Evolutionary conservation across 2,329 filamentous ascomycete species (phyloP), one percentile per base, ranked within the genome.

Genomic region (Monascus ruber): DNA sequence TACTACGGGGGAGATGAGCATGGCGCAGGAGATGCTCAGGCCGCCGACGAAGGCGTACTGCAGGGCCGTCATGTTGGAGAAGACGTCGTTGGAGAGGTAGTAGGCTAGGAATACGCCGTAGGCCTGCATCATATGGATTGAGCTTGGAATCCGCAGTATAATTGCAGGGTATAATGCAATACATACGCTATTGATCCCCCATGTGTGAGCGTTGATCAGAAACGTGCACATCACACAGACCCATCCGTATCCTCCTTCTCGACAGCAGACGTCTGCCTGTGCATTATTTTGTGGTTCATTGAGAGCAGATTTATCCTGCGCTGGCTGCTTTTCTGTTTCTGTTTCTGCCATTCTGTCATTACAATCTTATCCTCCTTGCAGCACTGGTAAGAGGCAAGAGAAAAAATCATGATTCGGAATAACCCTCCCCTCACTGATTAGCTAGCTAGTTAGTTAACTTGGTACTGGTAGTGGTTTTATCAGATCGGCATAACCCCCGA

Each of bases 181-280:
- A 26, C 71, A 41, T 47, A 76, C 73, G 40, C 73, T 77, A 55
- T 85, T 86, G 44, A 86, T 64, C 5, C 82, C 82, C 82, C 82
- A 86, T 1, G 81, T 85, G 53, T 85, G 81, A 5, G 71, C 76
- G 53, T 83, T 83, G 41, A 83, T 71, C 44, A 76, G 58, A 37
- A 72, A 69, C 44, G 71, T 64, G 31, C 66, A 69, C 2, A 64
- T 50, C n/a, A 76, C 71, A 39, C 77, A 76, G 24, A 77, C 68
- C 75, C 76, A 79, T 43, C 76, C 75, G 60, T 77, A 79, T 24
- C 76, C 75, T 32, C 75, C 75, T 48, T 79, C 73, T 31, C 17
- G 17, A 17, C 17, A 17, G 17, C 17, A 17, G 17, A 17, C 17
- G 17, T 17, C 17, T 17, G 17, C 17, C 17, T 17, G 17, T 17